Evolutionary conservation across 345 rosid species (phyloP), one percentile per base, ranked within the genome.

Genomic region (Geranium brycei): DNA sequence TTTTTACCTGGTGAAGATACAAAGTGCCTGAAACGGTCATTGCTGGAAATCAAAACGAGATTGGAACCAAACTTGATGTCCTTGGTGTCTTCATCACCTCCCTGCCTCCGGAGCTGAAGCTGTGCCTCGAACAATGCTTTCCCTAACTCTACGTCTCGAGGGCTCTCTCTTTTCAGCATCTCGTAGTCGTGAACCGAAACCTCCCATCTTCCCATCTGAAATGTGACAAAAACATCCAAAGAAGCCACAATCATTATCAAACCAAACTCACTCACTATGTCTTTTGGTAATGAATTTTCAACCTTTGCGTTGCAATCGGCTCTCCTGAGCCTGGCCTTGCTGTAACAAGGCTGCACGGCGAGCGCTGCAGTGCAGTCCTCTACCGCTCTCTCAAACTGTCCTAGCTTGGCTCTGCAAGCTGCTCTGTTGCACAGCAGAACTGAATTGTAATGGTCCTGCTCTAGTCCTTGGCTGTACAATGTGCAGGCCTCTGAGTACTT

Each of bases 401-500:
- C 82, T 1, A 87, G 76, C 70, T 88, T 93, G 60, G 87, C 77
- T 13, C 79, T 65, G 56, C 87, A 86, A 28, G 99, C 91, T 0
- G 99, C 97, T 38, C 97, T 80, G 67, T 93, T 93, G 75, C 99
- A 87, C 17, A 90, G 57, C 79, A 93, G 73, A 19, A 93, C 79
- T 0, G 99, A 87, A 81, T 93, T 93, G 74, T 67, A 64, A 0
- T 81, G 83, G 35, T 93, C 99, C 16, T 76, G 72, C 31, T 88
- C 90, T 1, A 93, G 75, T 12, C 99, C 99, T 31, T 88, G 91
- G 1, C 86, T 79, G 19, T 93, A 93, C 0, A 83, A 90, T 18
- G 17, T 61, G 40, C 77, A 69, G 0, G 97, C 97, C 58, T 90
- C 95, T 0, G 57, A 28, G 70, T 70, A 88, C 62, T 72, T 76